Evolutionary conservation across 2,329 filamentous ascomycete species (phyloP), one percentile per base, ranked within the genome.

Genomic region (Fusarium domesticum): DNA sequence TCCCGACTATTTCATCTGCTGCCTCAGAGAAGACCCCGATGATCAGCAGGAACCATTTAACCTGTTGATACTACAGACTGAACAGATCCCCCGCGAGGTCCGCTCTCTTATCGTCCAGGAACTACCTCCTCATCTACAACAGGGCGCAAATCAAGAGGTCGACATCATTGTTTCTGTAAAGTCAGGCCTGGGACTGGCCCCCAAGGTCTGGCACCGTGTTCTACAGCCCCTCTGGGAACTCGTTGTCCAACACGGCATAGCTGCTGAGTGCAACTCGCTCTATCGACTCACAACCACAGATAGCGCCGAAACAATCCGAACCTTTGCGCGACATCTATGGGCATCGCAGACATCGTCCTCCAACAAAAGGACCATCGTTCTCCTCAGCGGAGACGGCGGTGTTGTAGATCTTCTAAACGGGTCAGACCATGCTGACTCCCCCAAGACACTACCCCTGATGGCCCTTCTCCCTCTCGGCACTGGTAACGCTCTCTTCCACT

Each of bases 371-470:
- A 83, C 83, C 0, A 74, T 96, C 18, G 68, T 96, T 20, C 76
- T 97, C 11, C 74, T 96, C 5, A 92, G 87, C 37, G 92, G 92
- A 6, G 92, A 97, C 64, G 92, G 92, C 12, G 92, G 90, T 6
- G 67, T 95, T 2, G 78, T 90, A 15, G 92, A 97, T 57, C 72
- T 93, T 1, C 73, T 96, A 47, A 95, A 96, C 61, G 79, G 78
- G 3, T 73, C 64, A 18, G 60, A 65, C 10, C 53, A 60, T 18
- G 52, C 54, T 1, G 41, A 47, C 2, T 31, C 42, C 2, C 46
- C 45, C 12, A 32, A 42, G 1, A 30, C 49, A 1, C 57, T 61
- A 5, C 76, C 78, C 0, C 65, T 73, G 3, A 60, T 85, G 23
- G 73, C 71, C 0, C 61, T 82, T 12, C 63, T 85, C 14, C 83